Evolutionary conservation across 257 asterid genomes (phyloP), one percentile per base, ranked within the genome.

Genomic region (Lithospermum erythrorhizon): DNA sequence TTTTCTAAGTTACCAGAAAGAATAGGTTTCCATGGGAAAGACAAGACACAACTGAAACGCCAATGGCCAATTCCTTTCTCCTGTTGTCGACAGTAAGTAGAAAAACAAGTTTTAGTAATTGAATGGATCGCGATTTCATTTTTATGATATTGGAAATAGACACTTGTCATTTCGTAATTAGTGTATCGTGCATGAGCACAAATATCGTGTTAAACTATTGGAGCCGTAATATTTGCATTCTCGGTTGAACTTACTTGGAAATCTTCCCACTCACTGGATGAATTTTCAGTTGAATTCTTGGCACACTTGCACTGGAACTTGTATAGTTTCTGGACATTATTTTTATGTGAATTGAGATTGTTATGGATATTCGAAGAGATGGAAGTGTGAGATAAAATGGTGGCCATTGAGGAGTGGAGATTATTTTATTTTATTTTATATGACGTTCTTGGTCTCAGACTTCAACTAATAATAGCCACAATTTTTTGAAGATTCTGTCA

Each of bases 21-120:
- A 71, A 88, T 88, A 18, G 98, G 98, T 70, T 81, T 91, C 98
- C 97, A 91, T 32, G 98, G 97, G 68, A 91, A 91, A 53, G 90
- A 69, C 89, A 91, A 66, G 21, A 74, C 78, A 68, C 95, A 88
- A 74, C 88, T 88, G 68, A 91, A 91, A 25, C 96, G 95, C 97
- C 98, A 91, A 73, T 91, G 97, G 58, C 95, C 98, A 21, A 88
- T 74, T 58, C 89, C 87, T 75, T 81, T 88, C 60, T 86, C 93
- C 98, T 90, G 86, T 65, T 70, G 18, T 65, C 54, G 17, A 16
- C 13, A 62, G 35, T 53, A 6, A 2, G 58, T 20, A 11, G 21
- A 20, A 54, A 51, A 22, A n/a, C n/a, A 69, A 17, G 20, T 27
- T 24, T 24, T 15, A 27, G 29, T 9, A 27, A 10, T 9, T 0